Conservation (phyloP, 2,329 filamentous ascomycete species). For the Pestalotiopsis fici region DNA sequence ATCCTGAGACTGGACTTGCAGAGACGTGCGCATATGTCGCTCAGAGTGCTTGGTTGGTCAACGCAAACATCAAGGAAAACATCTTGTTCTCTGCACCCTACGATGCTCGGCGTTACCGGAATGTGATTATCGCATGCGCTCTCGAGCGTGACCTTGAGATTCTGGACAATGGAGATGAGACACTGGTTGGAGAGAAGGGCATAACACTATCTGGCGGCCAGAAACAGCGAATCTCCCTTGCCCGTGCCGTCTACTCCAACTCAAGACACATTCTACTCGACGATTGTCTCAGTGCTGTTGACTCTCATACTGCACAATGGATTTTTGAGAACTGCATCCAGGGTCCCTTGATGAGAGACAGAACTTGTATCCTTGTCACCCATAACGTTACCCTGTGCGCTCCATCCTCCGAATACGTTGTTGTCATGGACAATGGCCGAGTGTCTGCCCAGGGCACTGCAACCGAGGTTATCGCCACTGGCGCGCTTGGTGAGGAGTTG, state of each 20-base stretch:
- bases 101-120: slow-evolving; percentile 79
- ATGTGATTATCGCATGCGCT: slow-evolving; percentile 89
- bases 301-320: slow-evolving; percentile 97
- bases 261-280: slow-evolving; percentile 89
- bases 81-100: slow-evolving; percentile 85
- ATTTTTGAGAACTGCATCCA: slow-evolving; percentile 93
- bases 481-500: slow-evolving; percentile 84
- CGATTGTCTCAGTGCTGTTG: slow-evolving; percentile 93
- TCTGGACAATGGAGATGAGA: slow-evolving; percentile 88
- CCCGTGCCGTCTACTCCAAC: slow-evolving; percentile 95
- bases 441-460: slow-evolving; percentile 76
- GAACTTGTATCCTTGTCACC: slow-evolving; percentile 93
- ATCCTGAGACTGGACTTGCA: slow-evolving; percentile 82
- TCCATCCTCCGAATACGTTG: slow-evolving; percentile 76
- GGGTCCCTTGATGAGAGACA: slow-evolving; percentile 82
- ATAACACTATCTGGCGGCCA: slow-evolving; percentile 96
- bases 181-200: slow-evolving; percentile 93
- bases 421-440: slow-evolving; percentile 85
- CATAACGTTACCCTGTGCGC: slow-evolving; percentile 92
- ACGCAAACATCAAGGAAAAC: slow-evolving; percentile 93
- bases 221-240: slow-evolving; percentile 95
- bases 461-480: slow-evolving; percentile 79
- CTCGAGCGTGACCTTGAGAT: slow-evolving; percentile 90
- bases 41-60: slow-evolving; percentile 95
- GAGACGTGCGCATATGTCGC: slow-evolving; percentile 96